Evolutionary conservation across 768 basidiomycete genomes (phyloP).

Genomic region (Lactarius hatsudake): DNA sequence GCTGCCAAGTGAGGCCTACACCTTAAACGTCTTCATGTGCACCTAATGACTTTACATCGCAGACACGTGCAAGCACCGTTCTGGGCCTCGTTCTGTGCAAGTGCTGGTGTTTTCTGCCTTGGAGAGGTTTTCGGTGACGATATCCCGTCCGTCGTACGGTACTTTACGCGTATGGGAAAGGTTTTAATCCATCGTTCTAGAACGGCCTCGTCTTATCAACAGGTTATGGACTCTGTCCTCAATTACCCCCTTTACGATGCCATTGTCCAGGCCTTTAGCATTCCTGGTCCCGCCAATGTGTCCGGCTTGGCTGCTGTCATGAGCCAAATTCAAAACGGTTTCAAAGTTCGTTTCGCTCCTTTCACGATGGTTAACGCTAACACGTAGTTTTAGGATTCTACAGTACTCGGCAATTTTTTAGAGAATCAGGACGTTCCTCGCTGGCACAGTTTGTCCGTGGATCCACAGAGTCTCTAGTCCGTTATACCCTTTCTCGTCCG

Average conservation of each 20-base stretch:
- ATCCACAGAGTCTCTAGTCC: slow-evolving; percentile 68
- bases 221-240: slow-evolving; percentile 63
- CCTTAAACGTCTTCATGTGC: slow-evolving; percentile 8
- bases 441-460: slow-evolving; percentile 69
- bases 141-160: slow-evolving; percentile 40
- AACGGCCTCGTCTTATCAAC: slow-evolving; percentile 54
- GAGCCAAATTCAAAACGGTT: slow-evolving; percentile 50
- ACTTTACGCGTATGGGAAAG: slow-evolving; percentile 25
- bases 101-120: slow-evolving; percentile 83
- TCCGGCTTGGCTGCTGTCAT: slow-evolving; percentile 53
- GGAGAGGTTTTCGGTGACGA: slow-evolving; percentile 71
- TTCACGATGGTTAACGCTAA: not conserved
- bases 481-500: slow-evolving; percentile 28
- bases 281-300: slow-evolving; percentile 66
- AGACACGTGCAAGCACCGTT: slow-evolving; percentile 71
- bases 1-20: slow-evolving; percentile 36
- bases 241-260: slow-evolving; percentile 71
- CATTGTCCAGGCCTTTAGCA: slow-evolving; percentile 60
- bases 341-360: slow-evolving; percentile 36
- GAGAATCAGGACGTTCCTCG: slow-evolving; percentile 78
- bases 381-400: slow-evolving; percentile 33
- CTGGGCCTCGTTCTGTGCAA: slow-evolving; percentile 70
- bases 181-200: slow-evolving; percentile 35
- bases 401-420: slow-evolving; percentile 67
- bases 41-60: slow-evolving; percentile 11